Evolutionary conservation across 73 alveolate genomes (phyloP), one percentile per base, ranked within the genome.

Genomic region (Paramecium primaurelia): DNA sequence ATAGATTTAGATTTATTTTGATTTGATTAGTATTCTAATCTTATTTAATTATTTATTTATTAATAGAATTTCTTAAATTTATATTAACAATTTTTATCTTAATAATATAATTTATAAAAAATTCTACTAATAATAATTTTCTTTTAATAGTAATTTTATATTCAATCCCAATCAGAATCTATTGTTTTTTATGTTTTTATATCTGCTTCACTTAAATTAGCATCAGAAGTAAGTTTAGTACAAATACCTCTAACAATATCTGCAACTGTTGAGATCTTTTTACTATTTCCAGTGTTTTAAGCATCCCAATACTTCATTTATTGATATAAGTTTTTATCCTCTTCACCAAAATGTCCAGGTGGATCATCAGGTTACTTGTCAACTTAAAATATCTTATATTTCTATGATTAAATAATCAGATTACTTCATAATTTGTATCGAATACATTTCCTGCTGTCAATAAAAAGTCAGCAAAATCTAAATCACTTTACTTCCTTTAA

Each of bases 81-180:
- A 49, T 5, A 0, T 8, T 40, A 0, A 40, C 49, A 12, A 49
- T 49, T 49, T 49, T 1, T 16, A 49, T 49, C 8, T 11, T 49
- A 49, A 49, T 14, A 2, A 49, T 12, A 49, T 49, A 12, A 49
- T 49, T 12, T 12, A 0, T 49, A 40, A 3, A 3, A 40, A 40
- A 3, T 49, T 12, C 25, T 22, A 22, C 0, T 8, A 11, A 45
- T 11, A 11, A 45, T 9, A 8, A 3, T 11, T 45, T n/a, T 12
- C 59, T 49, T 54, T 54, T 54, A 16, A 54, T 54, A 54, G 69
- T 54, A 54, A 54, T n/a, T 12, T 54, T 18, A 54, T 54, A 54
- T 54, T 64, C 84, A 64, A 64, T 64, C 84, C 84, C 84, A 64
- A 64, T 64, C 84, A 20, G 84, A 64, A 64, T 64, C 84, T 25